A percentile compares a stretch with the other conserved stretches of the same genome.
Conservation (phyloP, 176 grass and related monocot genomes). For the Bromus sterilis region DNA sequence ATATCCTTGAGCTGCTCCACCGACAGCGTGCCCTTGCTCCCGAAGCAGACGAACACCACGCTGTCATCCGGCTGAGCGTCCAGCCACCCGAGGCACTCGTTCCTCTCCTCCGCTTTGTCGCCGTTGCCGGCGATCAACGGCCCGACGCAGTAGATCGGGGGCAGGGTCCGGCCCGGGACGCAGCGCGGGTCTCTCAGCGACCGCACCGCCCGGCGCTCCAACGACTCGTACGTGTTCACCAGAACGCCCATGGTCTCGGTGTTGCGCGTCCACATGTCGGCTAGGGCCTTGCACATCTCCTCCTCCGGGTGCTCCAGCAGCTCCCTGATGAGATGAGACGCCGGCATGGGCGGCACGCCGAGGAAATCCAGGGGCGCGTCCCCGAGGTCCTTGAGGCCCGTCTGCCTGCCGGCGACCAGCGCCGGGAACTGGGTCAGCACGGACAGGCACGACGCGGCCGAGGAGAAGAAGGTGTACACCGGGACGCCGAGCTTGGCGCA, state of each 20-base stretch:
- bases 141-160: conserved; percentile 4
- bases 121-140: not conserved
- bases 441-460: not conserved
- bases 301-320: conserved; percentile 9
- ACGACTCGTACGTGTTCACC: not conserved
- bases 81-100: conserved; percentile 37
- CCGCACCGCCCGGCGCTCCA: conserved; percentile 1
- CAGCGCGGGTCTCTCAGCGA: not conserved
- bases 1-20: conserved; percentile 18
- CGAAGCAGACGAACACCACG: conserved; percentile 42
- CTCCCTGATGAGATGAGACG: not conserved
- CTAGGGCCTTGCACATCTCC: not conserved
- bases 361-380: not conserved
- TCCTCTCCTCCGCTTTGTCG: not conserved
- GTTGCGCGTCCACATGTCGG: not conserved
- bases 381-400: not conserved
- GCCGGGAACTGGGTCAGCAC: not conserved
- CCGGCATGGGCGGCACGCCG: not conserved
- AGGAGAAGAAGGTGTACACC: conserved; percentile 13
- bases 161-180: not conserved
- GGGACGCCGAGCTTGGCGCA: not conserved
- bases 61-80: conserved; percentile 26
- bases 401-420: not conserved
- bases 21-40: conserved; percentile 12
- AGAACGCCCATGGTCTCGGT: conserved; percentile 15